Conservation (phyloP, 345 rosid species). For the thale cress (Arabidopsis thaliana) region DNA sequence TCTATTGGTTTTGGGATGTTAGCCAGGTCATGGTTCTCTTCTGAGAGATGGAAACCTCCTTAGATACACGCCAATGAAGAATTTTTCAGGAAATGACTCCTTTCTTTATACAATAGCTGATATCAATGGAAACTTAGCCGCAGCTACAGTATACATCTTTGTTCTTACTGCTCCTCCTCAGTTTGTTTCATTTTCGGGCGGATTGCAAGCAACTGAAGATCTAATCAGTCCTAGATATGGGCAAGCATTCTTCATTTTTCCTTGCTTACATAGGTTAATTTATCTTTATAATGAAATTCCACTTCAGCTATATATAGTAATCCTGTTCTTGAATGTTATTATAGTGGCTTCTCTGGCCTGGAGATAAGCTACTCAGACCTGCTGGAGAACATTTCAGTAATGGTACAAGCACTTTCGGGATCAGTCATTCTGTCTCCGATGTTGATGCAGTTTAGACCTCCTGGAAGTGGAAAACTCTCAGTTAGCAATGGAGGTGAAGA, state of each 20-base stretch:
- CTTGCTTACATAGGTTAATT: not conserved
- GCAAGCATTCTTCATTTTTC: constrained; percentile 43
- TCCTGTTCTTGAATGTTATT: constrained; percentile 31
- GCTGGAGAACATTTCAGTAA: constrained; percentile 69
- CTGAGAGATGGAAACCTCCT: constrained; percentile 65
- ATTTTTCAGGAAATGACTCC: constrained; percentile 74
- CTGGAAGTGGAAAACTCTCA: constrained; percentile 54
- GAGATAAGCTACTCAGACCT: constrained; percentile 71
- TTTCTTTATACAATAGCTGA: constrained; percentile 71
- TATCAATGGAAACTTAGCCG: constrained; percentile 66
- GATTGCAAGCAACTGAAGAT: constrained; percentile 82
- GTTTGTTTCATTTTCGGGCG: constrained; percentile 67
- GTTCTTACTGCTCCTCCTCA: constrained; percentile 84
- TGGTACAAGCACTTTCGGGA: constrained; percentile 65
- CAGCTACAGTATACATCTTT: constrained; percentile 61
- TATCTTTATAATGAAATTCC: not conserved
- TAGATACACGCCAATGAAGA: constrained; percentile 81
- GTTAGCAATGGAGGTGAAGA: constrained; percentile 52
- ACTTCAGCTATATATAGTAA: not conserved
- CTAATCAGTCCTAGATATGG: constrained; percentile 69
- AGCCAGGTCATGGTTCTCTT: constrained; percentile 90
- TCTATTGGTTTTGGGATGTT: not conserved
- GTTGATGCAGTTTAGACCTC: constrained; percentile 72
- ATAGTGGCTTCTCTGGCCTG: constrained; percentile 77
- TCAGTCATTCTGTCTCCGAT: constrained; percentile 63